Evolutionary conservation across 352 stramenopile genomes (phyloP).

Genomic region (Phytophthora colocasiae): DNA sequence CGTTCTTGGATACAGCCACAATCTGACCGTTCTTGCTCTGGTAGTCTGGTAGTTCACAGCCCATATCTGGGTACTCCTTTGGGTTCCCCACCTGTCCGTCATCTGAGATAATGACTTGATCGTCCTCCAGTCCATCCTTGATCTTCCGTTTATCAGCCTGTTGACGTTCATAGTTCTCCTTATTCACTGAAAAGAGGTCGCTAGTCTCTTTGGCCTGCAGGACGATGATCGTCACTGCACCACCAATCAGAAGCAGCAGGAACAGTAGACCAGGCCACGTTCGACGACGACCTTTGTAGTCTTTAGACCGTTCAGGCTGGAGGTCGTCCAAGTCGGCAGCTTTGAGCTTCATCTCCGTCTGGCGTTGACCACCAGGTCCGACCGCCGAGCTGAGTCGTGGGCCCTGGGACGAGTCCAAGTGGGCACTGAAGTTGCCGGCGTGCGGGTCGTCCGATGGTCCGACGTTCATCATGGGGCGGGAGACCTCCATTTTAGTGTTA

Average conservation of each 20-base stretch:
- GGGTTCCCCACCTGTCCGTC: conserved; percentile 66
- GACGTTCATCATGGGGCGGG: conserved; percentile 4
- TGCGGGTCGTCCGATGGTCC: conserved; percentile 4
- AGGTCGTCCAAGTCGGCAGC: conserved; percentile 46
- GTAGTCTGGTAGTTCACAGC: conserved; percentile 66
- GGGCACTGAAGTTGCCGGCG: conserved; percentile 13
- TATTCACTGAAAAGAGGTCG: conserved; percentile 27
- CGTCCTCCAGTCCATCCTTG: conserved; percentile 43
- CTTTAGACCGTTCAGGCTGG: conserved; percentile 48
- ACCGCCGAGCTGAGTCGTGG: conserved; percentile 22
- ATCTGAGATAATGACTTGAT: conserved; percentile 50
- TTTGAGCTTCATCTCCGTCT: conserved; percentile 69
- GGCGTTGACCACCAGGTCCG: conserved; percentile 21
- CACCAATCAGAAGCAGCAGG: conserved; percentile 49
- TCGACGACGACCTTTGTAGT: conserved; percentile 79
- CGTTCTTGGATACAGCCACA: conserved; percentile 53
- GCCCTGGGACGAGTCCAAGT: conserved; percentile 32
- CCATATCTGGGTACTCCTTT: conserved; percentile 55
- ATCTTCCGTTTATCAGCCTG: conserved; percentile 46
- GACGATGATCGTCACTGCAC: conserved; percentile 47
- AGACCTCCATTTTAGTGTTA: conserved; percentile 23
- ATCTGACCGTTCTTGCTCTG: conserved; percentile 66
- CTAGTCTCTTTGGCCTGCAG: conserved; percentile 43
- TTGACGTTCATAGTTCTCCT: conserved; percentile 35
- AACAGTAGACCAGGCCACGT: conserved; percentile 67